Base-by-base conservation (phyloP, 108 stramenopile species). In the Pelagomonas calceolata region DNA sequence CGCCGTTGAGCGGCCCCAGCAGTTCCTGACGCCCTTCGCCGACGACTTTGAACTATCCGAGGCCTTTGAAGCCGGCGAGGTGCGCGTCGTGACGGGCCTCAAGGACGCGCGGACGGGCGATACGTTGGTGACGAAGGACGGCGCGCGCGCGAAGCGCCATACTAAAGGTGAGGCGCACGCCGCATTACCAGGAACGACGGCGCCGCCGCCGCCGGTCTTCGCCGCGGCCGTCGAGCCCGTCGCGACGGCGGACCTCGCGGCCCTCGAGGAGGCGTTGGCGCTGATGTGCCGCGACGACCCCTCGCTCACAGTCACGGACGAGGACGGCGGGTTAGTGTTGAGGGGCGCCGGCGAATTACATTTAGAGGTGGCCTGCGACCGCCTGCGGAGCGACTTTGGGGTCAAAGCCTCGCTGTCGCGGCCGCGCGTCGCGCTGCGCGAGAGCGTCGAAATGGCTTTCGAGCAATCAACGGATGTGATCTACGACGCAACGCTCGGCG, bases 271-370 rank as follows among this genome's bases (percentile, higher is more conserved):
- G 12, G 82, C 82, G 26, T n/a, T 85, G 32, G 78, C 37, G 30
- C 60, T 82, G 33, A 63, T 86, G 68, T 32, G 37, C 36, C 68
- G 76, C 17, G 82, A 86, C 34, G 85, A 86, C 67, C 85, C 85
- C 26, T 70, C 66, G 33, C 71, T 86, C 30, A n/a, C n/a, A n/a
- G n/a, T n/a, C 31, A 30, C 70, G 16, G 35, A 32, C 17, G 39
- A 35, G 30, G 79, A 82, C 67, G 83, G 79, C 26, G 84, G 82
- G 68, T 74, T 79, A 15, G 74, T 83, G 39, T 79, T 86, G 63
- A 68, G 72, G 36, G 85, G 85, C 46, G 81, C 85, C 84, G 85
- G 85, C 3, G 84, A 85, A 82, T 80, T 86, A 34, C 85, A 86
- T 66, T 69, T 86, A 26, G 85, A 86, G 64, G 82, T 86, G 60